Conservation (phyloP, 345 rosid genomes). For the Odontarrhena argentea region DNA sequence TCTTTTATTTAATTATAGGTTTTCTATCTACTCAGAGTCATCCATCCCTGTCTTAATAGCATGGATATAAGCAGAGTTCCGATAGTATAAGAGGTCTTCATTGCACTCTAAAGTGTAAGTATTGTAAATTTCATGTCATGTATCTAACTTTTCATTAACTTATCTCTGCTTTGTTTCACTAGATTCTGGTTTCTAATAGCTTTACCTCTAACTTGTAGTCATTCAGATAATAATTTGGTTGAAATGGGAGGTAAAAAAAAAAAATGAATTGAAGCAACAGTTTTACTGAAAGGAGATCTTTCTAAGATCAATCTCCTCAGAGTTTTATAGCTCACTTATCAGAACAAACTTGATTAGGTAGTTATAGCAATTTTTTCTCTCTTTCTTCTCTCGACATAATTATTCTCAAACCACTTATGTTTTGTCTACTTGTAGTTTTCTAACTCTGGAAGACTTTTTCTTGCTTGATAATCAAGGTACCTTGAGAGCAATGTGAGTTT, state of each 20-base stretch:
- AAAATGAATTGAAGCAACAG: slow-evolving; percentile 82
- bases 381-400: neutral
- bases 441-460: slow-evolving; percentile 88
- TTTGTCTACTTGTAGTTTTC: slow-evolving; percentile 54
- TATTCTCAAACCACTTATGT: slow-evolving; percentile 20
- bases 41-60: slow-evolving; percentile 77
- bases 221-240: slow-evolving; percentile 84
- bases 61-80: slow-evolving; percentile 84
- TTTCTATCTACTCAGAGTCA: slow-evolving; percentile 81
- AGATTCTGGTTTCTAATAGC: neutral
- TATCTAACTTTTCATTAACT: neutral
- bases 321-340: slow-evolving; percentile 56
- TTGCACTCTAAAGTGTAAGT: slow-evolving; percentile 80
- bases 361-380: neutral
- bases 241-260: slow-evolving; percentile 62
- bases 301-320: slow-evolving; percentile 73
- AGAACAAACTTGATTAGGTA: slow-evolving; percentile 80
- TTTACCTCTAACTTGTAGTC: slow-evolving; percentile 53
- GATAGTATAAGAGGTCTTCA: slow-evolving; percentile 65
- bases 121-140: neutral
- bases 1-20: slow-evolving; percentile 54
- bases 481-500: slow-evolving; percentile 80
- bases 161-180: too few relatives aligned
- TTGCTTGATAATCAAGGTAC: slow-evolving; percentile 85
- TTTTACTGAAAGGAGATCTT: slow-evolving; percentile 89